Evolutionary conservation across 2,329 filamentous ascomycete species (phyloP), one percentile per base, ranked within the genome.

Genomic region (Aspergillus texensis): DNA sequence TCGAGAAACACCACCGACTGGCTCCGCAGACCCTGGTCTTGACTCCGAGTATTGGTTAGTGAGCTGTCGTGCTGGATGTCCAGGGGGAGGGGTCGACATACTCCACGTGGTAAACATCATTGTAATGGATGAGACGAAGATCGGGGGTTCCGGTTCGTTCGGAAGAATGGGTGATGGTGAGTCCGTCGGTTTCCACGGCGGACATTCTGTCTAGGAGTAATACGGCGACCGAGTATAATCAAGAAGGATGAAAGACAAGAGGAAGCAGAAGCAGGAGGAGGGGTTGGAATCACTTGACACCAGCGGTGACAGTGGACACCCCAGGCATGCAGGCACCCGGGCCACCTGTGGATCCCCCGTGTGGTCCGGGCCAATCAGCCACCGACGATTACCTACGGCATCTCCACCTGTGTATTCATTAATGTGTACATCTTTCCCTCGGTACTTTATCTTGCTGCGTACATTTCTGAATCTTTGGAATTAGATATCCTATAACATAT

Each of bases 81-180:
- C 10, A 46, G n/a, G 34, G 30, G 39, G 9, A 39, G 32, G 24
- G 4, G 39, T 21, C 28, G 39, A 70, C 74, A 64, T 77, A 81
- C 78, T 96, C 93, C 60, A 97, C 86, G 72, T 97, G 94, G 77
- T 97, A 97, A 64, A 97, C 93, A 79, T 97, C 93, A 78, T 97
- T 97, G 83, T 91, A 97, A 80, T 97, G 94, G 36, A 96, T 76
- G 61, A 97, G 79, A n/a, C 93, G 88, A 57, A 97, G 80, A 75
- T 93, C 90, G 52, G 92, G 91, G 48, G 82, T 76, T 52, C 79
- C 80, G 61, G 75, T 75, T 36, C 80, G 76, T 52, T 77, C 77
- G 67, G 79, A 78, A 32, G 79, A 75, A 69, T 80, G 77, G 30
- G 78, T 83, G 66, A 81, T 76, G 64, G 79, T 76, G 19, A 75